These are phyloP conservation scores for Fomitopsis pinicola DNA, from an alignment of 1,284 basidiomycete species.

Conservation along the genomic window DNA sequence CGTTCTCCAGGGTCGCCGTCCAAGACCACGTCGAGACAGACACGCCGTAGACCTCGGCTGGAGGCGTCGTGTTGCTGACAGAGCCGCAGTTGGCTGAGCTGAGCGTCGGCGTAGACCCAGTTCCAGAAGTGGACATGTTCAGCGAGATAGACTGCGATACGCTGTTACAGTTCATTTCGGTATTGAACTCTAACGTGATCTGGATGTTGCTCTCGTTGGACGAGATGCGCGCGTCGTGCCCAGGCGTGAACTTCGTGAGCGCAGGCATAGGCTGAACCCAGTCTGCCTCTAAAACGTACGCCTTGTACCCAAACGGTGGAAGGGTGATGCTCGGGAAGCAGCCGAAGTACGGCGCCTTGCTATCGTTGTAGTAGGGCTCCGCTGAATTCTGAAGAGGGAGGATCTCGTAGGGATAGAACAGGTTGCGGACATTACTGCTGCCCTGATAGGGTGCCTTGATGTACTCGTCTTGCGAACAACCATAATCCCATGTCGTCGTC, in stretches of 20 bases:
- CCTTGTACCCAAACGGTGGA: slow-evolving; percentile 77
- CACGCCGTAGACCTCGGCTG: slow-evolving; percentile 47
- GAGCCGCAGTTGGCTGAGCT: slow-evolving; percentile 43
- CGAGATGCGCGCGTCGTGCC: slow-evolving; percentile 76
- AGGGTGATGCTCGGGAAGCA: slow-evolving; percentile 67
- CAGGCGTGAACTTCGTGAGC: slow-evolving; percentile 76
- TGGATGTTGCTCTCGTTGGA: slow-evolving; percentile 45
- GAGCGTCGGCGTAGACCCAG: slow-evolving; percentile 52
- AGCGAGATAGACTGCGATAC: slow-evolving; percentile 61
- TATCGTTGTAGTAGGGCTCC: slow-evolving; percentile 54
- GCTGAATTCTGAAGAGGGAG: slow-evolving; percentile 63
- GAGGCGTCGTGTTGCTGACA: slow-evolving; percentile 40
- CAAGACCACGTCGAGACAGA: slow-evolving; percentile 64
- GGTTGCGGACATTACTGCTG: slow-evolving; percentile 61
- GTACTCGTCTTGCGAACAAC: slow-evolving; percentile 58
- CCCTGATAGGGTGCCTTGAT: slow-evolving; percentile 74
- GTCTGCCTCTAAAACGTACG: slow-evolving; percentile 61
- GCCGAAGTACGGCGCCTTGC: slow-evolving; percentile 61
- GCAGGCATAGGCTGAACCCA: slow-evolving; percentile 72
- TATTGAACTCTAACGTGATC: slow-evolving; percentile 76
- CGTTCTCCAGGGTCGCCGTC: slow-evolving; percentile 65
- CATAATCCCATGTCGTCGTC: slow-evolving; percentile 58
- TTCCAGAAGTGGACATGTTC: slow-evolving; percentile 67
- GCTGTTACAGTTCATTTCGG: slow-evolving; percentile 66
- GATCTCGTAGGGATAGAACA: slow-evolving; percentile 82